A percentile compares a stretch with the other conserved stretches of the same genome.
Evolutionary conservation across 805 yeast genomes (phyloP).

Genomic region (Candida pini): DNA sequence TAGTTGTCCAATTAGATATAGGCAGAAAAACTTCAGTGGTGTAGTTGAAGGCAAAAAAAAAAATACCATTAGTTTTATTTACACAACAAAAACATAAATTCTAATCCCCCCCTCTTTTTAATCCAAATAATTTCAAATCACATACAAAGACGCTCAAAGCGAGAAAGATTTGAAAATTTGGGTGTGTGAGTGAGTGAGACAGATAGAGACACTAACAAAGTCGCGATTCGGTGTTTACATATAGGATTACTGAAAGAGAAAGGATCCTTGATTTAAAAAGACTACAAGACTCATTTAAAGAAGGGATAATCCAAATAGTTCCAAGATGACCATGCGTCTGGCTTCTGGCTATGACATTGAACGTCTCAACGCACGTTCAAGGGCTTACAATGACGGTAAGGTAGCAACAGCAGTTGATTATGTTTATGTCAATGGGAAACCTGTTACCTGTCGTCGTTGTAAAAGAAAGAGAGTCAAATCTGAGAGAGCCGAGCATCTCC

Average conservation of each 20-base stretch:
- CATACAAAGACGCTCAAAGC: too few relatives aligned
- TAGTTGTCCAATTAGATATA: too few relatives aligned
- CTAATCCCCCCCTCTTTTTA: too few relatives aligned
- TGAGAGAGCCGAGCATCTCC: conserved; percentile 51
- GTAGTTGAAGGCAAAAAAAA: too few relatives aligned
- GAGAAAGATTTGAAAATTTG: too few relatives aligned
- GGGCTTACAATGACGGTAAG: conserved; percentile 10
- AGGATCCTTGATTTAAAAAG: conserved; percentile 68
- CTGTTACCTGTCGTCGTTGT: conserved; percentile 49
- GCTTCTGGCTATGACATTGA: conserved; percentile 16
- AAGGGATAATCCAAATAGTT: conserved; percentile 24
- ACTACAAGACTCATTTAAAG: conserved; percentile 74
- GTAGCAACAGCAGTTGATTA: conserved; percentile 10
- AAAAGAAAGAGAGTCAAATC: conserved; percentile 49
- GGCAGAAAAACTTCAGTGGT: too few relatives aligned
- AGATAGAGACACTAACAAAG: too few relatives aligned
- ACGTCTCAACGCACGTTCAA: conserved; percentile 12
- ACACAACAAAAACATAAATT: too few relatives aligned
- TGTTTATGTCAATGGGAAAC: conserved; percentile 26
- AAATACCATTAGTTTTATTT: too few relatives aligned
- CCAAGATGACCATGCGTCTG: conserved; percentile 13
- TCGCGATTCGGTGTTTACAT: conserved; percentile 45
- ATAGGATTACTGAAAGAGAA: conserved; percentile 66
- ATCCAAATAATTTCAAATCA: too few relatives aligned
- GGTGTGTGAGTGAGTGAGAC: too few relatives aligned